These are phyloP conservation scores for Neurospora sp. DNA, from an alignment of 495 filamentous ascomycete genomes.

Conservation along the genomic window DNA sequence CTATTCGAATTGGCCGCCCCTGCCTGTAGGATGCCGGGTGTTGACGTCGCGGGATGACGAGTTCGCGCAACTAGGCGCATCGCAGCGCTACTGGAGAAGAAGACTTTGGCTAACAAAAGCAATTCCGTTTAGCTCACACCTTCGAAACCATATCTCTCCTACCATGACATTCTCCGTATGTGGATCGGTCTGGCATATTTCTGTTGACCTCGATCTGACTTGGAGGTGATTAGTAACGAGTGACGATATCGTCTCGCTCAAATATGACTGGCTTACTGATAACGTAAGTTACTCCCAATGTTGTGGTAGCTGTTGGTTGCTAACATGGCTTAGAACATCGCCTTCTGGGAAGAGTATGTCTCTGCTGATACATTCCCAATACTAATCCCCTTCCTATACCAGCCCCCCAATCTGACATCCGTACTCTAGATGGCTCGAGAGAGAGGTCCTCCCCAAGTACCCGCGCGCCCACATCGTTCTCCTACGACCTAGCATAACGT, in stretches of 20 bases:
- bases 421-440: constrained; percentile 67
- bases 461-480: constrained; percentile 78
- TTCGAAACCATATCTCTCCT: constrained; percentile 31
- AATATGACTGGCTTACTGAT: constrained; percentile 96
- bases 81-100: background rate
- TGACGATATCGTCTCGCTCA: constrained; percentile 80
- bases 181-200: background rate
- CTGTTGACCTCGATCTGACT: constrained; percentile 6
- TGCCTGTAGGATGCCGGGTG: background rate
- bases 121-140: constrained; percentile 20
- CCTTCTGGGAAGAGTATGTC: constrained; percentile 94
- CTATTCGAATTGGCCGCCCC: background rate
- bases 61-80: background rate
- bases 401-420: constrained; percentile 1
- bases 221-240: constrained; percentile 27
- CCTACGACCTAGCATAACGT: constrained; percentile 86
- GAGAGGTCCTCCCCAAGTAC: constrained; percentile 67
- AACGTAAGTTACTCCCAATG: constrained; percentile 51
- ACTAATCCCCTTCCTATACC: background rate
- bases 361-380: background rate
- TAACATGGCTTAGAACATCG: constrained; percentile 53
- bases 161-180: constrained; percentile 38
- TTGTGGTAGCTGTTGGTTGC: constrained; percentile 8
- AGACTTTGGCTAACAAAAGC: background rate
- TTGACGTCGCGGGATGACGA: background rate